A percentile compares a stretch with the other conserved stretches of the same genome.
Evolutionary conservation across 2,329 filamentous ascomycete genomes (phyloP).

Genomic region (Talaromyces sp.): DNA sequence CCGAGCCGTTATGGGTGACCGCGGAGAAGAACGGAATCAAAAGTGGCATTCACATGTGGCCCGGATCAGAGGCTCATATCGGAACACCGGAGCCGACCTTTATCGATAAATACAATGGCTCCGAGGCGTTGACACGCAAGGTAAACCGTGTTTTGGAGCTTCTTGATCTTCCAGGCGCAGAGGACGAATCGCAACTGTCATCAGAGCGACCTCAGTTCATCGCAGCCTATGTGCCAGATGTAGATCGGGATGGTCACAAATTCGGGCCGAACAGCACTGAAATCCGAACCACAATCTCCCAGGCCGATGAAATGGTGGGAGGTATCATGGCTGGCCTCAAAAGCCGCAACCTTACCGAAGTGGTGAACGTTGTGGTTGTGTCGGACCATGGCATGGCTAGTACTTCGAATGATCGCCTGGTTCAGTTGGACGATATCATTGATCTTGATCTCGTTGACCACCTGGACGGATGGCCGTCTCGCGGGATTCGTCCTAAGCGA

Average conservation of each 20-base stretch:
- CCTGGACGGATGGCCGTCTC: conserved; percentile 91
- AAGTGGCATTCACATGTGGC: conserved; percentile 97
- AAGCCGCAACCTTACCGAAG: conserved; percentile 77
- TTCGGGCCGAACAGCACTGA: conserved; percentile 96
- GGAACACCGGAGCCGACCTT: conserved; percentile 73
- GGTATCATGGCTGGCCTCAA: conserved; percentile 75
- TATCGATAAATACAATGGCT: conserved; percentile 80
- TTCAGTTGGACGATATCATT: conserved; percentile 88
- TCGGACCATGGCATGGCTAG: conserved; percentile 99
- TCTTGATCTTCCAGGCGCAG: conserved; percentile 77
- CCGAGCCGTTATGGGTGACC: conserved; percentile 91
- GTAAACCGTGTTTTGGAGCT: conserved; percentile 78
- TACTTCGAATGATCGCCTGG: conserved; percentile 74
- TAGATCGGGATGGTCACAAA: conserved; percentile 82
- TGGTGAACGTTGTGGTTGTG: conserved; percentile 94
- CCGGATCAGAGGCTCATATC: conserved; percentile 88
- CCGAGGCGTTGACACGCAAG: conserved; percentile 74
- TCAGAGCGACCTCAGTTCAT: conserved; percentile 82
- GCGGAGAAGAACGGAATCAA: conserved; percentile 80
- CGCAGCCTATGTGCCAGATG: conserved; percentile 90
- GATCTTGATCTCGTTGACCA: conserved; percentile 77
- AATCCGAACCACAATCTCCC: conserved; percentile 73
- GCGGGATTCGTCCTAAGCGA: conserved; percentile 80
- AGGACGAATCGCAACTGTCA: conserved; percentile 55
- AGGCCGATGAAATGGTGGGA: conserved; percentile 83